Percentiles rank a stretch among this genome's conserved stretches.
Evolutionary conservation across 306 rosid genomes (phyloP).

Genomic region (Trifolium pratense): DNA sequence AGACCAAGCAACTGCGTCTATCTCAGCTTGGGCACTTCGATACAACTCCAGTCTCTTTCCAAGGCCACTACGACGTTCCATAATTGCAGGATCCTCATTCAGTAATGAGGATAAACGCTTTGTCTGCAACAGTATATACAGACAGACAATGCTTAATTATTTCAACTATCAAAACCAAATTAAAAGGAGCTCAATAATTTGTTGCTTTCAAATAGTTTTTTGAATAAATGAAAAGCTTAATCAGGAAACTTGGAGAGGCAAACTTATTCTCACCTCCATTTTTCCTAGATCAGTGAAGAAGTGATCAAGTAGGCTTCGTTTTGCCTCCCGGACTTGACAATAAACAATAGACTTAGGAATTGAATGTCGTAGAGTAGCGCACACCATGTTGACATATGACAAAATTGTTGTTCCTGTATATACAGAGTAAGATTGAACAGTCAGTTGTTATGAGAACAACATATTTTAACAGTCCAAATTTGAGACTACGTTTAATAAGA

Average conservation of each 20-base stretch:
- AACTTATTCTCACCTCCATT: slow-evolving; percentile 69
- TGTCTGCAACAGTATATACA: slow-evolving; percentile 50
- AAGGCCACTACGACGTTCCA: slow-evolving; percentile 79
- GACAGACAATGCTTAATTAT: slow-evolving; percentile 15
- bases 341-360: slow-evolving; percentile 89
- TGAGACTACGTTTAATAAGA: slow-evolving; percentile 17
- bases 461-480: slow-evolving; percentile 9
- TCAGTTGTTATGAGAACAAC: slow-evolving; percentile 30
- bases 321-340: slow-evolving; percentile 97
- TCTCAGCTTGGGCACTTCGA: slow-evolving; percentile 87
- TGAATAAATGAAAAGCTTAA: slow-evolving; percentile 16
- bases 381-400: slow-evolving; percentile 90
- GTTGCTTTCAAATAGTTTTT: not conserved
- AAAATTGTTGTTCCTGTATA: slow-evolving; percentile 76
- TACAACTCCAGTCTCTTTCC: slow-evolving; percentile 91
- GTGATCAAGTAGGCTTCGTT: slow-evolving; percentile 83
- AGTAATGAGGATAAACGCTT: slow-evolving; percentile 77
- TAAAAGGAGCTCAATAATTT: slow-evolving; percentile 21
- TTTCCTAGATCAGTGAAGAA: slow-evolving; percentile 84
- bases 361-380: slow-evolving; percentile 78
- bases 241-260: not conserved
- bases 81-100: slow-evolving; percentile 94
- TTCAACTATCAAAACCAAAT: slow-evolving; percentile 28
- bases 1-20: slow-evolving; percentile 92
- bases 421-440: not conserved